Evolutionary conservation across 1,284 basidiomycete species (phyloP).

Genomic region (Blastosporella zonata): DNA sequence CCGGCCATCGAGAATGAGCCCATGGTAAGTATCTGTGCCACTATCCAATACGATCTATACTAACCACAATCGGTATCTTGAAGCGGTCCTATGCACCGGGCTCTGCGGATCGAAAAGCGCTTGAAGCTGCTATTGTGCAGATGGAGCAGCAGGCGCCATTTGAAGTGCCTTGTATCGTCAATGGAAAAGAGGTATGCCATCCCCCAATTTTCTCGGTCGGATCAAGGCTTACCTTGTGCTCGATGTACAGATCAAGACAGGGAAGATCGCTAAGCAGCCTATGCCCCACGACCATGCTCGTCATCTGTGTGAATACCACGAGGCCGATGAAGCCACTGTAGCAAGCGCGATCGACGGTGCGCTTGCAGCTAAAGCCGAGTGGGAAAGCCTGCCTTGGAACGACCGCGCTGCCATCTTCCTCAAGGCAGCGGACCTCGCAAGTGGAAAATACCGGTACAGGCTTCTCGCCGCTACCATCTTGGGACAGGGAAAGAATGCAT

Average conservation of each 20-base stretch:
- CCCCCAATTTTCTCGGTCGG: not conserved
- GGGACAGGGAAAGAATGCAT: slow-evolving; percentile 98
- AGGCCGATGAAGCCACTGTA: slow-evolving; percentile 80
- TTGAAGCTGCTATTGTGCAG: slow-evolving; percentile 75
- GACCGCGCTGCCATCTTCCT: slow-evolving; percentile 98
- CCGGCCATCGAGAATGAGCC: slow-evolving; percentile 89
- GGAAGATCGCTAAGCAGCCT: slow-evolving; percentile 74
- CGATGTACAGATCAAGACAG: slow-evolving; percentile 71
- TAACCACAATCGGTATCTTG: slow-evolving; percentile 1
- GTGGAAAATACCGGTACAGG: slow-evolving; percentile 93
- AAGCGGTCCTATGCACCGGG: slow-evolving; percentile 72
- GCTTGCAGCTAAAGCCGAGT: slow-evolving; percentile 80
- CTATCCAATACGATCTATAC: not conserved
- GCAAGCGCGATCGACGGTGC: slow-evolving; percentile 85
- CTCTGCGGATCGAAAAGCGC: slow-evolving; percentile 74
- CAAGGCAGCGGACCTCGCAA: slow-evolving; percentile 92
- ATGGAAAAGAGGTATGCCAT: slow-evolving; percentile 80
- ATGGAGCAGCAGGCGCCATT: slow-evolving; percentile 85
- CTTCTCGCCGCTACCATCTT: slow-evolving; percentile 97
- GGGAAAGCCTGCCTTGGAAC: slow-evolving; percentile 95
- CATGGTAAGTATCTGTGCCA: slow-evolving; percentile 54
- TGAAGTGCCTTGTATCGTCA: slow-evolving; percentile 90
- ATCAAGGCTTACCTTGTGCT: slow-evolving; percentile 2
- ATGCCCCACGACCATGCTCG: slow-evolving; percentile 84
- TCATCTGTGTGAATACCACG: slow-evolving; percentile 85